Percentiles rank a stretch among this genome's conserved stretches.
These are phyloP conservation scores for Penicillium sp. DNA, from an alignment of 2,329 filamentous ascomycete genomes.

Conservation along the genomic window DNA sequence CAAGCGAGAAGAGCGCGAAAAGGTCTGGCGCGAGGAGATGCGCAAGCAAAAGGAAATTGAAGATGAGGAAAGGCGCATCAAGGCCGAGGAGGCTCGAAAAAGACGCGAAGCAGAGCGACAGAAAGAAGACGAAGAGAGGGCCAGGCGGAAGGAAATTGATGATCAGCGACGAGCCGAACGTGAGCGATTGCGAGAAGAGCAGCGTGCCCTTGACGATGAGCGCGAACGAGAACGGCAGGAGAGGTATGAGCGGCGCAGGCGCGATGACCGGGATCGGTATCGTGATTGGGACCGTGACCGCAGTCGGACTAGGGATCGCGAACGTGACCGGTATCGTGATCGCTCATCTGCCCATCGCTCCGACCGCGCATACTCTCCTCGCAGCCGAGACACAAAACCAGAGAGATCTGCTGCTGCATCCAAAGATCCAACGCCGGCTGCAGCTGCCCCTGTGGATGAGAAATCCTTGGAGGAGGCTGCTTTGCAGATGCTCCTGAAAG, in stretches of 20 bases:
- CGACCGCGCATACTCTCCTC: constrained; percentile 28
- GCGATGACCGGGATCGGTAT: constrained; percentile 44
- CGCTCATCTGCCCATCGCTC: constrained; percentile 31
- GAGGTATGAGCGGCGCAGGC: constrained; percentile 40
- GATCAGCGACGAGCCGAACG: constrained; percentile 47
- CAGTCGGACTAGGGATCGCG: constrained; percentile 33
- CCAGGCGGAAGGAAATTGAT: constrained; percentile 48
- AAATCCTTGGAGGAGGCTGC: constrained; percentile 53
- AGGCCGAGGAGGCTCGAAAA: constrained; percentile 40
- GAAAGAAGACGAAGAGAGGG: constrained; percentile 43
- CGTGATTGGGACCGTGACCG: constrained; percentile 37
- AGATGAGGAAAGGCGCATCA: constrained; percentile 37
- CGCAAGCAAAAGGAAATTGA: constrained; percentile 50
- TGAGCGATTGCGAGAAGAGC: constrained; percentile 48
- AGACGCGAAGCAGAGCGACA: constrained; percentile 42
- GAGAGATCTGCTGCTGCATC: constrained; percentile 31
- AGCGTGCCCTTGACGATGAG: constrained; percentile 50
- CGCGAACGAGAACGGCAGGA: constrained; percentile 48
- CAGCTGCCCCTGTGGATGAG: constrained; percentile 41
- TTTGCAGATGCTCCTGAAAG: constrained; percentile 49
- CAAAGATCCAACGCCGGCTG: constrained; percentile 31
- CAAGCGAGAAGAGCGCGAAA: constrained; percentile 49
- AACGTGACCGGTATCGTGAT: constrained; percentile 30
- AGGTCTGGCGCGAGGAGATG: constrained; percentile 45
- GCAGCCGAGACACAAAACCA: constrained; percentile 28